Percentiles rank a stretch among this genome's conserved stretches.
Evolutionary conservation across 306 rosid species (phyloP).

Genomic region (Castanopsis chinensis): DNA sequence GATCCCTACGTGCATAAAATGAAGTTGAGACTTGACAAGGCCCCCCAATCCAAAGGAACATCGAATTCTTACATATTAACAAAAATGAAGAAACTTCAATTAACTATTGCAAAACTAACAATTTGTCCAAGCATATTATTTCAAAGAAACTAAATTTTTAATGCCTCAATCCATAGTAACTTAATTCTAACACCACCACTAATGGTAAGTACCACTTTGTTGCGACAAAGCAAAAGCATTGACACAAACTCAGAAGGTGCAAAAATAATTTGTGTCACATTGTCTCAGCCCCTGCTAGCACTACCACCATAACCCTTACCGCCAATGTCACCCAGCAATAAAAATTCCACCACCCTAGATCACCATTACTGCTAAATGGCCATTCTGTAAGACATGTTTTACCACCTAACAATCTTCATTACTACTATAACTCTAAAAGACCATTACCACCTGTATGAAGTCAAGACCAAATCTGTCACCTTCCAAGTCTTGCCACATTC

Average conservation of each 20-base stretch:
- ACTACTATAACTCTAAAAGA: background rate
- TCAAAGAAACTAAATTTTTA: background rate
- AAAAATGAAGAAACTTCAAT: background rate
- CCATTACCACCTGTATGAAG: background rate
- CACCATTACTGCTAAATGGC: background rate
- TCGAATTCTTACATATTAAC: background rate
- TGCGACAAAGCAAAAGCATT: background rate
- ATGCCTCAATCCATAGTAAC: background rate
- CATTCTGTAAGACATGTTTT: background rate
- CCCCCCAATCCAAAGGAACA: background rate
- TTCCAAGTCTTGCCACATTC: background rate
- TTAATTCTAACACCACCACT: background rate
- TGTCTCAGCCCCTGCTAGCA: background rate
- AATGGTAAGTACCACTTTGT: background rate
- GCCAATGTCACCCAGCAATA: background rate
- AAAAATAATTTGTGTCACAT: background rate
- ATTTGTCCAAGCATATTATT: background rate
- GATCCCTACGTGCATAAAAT: conserved; percentile 10
- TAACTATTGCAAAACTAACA: background rate
- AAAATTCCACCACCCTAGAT: background rate
- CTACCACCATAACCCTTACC: background rate
- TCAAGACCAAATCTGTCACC: background rate
- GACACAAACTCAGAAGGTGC: background rate
- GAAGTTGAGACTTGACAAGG: background rate
- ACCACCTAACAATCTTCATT: background rate